Percentiles rank a stretch among this genome's conserved stretches.
Conservation (phyloP, 176 grass and related monocot species). For the Musa schizocarpa region DNA sequence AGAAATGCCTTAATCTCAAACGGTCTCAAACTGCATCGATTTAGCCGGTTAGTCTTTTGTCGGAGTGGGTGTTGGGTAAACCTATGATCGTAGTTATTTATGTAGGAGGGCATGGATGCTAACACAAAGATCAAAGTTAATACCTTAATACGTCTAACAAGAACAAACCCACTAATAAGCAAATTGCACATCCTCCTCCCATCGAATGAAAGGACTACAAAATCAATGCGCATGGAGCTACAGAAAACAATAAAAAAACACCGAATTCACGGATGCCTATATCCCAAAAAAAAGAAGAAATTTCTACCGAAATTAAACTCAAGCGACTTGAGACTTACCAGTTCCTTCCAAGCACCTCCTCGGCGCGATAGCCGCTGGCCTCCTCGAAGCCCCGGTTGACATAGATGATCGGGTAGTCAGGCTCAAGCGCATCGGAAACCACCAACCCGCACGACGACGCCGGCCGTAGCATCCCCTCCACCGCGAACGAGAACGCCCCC, state of each 20-base stretch:
- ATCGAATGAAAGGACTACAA: neutral
- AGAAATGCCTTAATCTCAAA: neutral
- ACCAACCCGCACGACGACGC: constrained; percentile 34
- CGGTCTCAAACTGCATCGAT: neutral
- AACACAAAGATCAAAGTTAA: neutral
- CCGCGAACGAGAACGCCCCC: constrained; percentile 30
- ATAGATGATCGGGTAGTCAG: constrained; percentile 92
- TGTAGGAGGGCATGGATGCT: neutral
- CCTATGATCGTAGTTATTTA: neutral
- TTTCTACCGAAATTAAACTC: neutral
- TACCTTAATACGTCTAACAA: neutral
- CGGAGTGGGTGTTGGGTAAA: neutral
- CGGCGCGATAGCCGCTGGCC: constrained; percentile 8
- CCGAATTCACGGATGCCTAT: neutral
- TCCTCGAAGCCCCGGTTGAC: constrained; percentile 42
- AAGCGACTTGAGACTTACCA: constrained; percentile 1
- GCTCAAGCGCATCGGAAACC: constrained; percentile 86
- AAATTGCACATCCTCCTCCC: neutral
- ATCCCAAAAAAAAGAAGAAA: neutral
- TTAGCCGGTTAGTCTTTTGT: neutral
- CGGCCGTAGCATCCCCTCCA: constrained; percentile 44
- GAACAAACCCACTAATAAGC: neutral
- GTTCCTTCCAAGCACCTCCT: constrained; percentile 56
- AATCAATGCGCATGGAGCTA: neutral
- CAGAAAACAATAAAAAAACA: neutral